Conservation (phyloP, 2,329 filamentous ascomycete species). For the Aureobasidium sp. region DNA sequence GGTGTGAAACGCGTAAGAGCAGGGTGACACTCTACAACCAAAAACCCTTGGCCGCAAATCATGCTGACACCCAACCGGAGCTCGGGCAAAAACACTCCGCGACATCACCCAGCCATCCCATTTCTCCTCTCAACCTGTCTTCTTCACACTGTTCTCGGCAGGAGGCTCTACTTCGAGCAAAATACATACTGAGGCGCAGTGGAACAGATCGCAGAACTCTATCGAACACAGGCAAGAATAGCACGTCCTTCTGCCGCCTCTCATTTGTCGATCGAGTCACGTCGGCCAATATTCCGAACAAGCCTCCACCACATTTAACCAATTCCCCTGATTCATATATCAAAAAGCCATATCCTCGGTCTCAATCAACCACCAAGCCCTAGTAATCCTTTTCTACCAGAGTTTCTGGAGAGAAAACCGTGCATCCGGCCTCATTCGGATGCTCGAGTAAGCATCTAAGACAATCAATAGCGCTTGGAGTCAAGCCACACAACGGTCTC, state of each 20-base stretch:
- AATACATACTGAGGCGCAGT: background rate
- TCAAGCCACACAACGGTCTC: slow-evolving; percentile 11
- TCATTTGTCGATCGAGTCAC: background rate
- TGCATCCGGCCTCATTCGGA: background rate
- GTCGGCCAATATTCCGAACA: background rate
- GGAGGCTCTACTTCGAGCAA: background rate
- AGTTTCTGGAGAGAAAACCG: background rate
- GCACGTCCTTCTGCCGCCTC: background rate
- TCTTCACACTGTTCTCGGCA: background rate
- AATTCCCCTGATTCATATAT: background rate
- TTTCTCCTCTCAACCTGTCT: background rate
- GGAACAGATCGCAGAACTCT: background rate
- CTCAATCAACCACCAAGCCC: background rate
- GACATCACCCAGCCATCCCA: background rate
- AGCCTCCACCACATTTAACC: background rate
- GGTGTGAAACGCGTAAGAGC: background rate
- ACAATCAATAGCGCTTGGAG: slow-evolving; percentile 3
- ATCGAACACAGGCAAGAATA: background rate
- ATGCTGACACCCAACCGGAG: background rate
- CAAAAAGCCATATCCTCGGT: background rate
- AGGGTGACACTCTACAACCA: background rate
- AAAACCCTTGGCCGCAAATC: background rate
- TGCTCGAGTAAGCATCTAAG: slow-evolving; percentile 9
- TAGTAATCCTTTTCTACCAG: background rate
- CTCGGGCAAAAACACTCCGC: background rate